These are phyloP conservation scores for Aspergillus wentii DNA, from an alignment of 495 filamentous ascomycete genomes.

Conservation along the genomic window DNA sequence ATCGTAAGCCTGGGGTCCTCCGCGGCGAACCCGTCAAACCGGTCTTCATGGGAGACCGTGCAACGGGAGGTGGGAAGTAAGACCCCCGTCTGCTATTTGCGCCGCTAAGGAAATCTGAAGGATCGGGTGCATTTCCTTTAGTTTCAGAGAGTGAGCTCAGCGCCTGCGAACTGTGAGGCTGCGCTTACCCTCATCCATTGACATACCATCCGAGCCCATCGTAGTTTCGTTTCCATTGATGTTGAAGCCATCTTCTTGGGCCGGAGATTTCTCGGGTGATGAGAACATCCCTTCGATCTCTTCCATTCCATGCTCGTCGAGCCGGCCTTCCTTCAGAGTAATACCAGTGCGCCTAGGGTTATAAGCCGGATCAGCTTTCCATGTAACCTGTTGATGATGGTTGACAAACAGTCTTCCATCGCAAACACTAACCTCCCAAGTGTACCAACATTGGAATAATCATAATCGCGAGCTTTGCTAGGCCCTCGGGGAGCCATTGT, in stretches of 20 bases:
- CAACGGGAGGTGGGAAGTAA: constrained; percentile 29
- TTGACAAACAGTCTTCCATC: neutral
- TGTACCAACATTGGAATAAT: constrained; percentile 61
- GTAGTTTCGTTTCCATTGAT: constrained; percentile 23
- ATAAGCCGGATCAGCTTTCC: constrained; percentile 9
- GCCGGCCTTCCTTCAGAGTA: constrained; percentile 71
- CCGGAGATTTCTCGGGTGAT: constrained; percentile 65
- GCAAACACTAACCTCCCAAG: constrained; percentile 50
- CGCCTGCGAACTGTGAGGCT: neutral
- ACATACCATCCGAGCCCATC: constrained; percentile 42
- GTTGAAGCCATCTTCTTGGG: constrained; percentile 32
- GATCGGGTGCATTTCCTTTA: constrained; percentile 36
- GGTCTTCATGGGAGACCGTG: constrained; percentile 43
- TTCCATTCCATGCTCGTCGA: constrained; percentile 91
- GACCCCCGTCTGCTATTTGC: constrained; percentile 23
- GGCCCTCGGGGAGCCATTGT: constrained; percentile 44
- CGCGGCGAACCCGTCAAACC: constrained; percentile 36
- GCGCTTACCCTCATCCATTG: constrained; percentile 41
- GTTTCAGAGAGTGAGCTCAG: constrained; percentile 7
- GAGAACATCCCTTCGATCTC: constrained; percentile 81
- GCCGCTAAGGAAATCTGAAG: constrained; percentile 37
- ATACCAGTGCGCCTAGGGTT: constrained; percentile 71
- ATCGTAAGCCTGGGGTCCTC: constrained; percentile 36
- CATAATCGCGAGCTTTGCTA: constrained; percentile 50
- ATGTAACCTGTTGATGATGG: neutral